Conservation (phyloP, 2,329 filamentous ascomycete species). For the Trichothecium roseum region DNA sequence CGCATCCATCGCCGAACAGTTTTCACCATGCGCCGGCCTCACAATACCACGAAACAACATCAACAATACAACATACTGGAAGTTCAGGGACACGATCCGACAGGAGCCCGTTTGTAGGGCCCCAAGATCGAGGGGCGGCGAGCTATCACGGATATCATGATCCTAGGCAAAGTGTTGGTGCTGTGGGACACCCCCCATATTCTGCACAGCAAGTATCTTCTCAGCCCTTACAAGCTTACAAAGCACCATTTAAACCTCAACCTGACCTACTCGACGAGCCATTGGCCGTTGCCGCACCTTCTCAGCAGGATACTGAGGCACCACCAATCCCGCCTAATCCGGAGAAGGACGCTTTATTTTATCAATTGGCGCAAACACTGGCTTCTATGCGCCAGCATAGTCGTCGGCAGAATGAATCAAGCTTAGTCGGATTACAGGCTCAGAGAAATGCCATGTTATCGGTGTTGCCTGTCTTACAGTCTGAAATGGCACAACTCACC, state of each 20-base stretch:
- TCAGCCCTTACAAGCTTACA: conserved; percentile 10
- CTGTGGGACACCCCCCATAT: background rate
- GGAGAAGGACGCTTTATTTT: conserved; percentile 80
- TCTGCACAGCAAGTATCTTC: conserved; percentile 3
- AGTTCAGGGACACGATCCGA: too few species aligned
- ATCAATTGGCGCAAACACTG: conserved; percentile 63
- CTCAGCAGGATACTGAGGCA: conserved; percentile 44
- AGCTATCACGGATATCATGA: too few species aligned
- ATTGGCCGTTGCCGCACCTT: conserved; percentile 38
- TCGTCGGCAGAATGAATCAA: conserved; percentile 61
- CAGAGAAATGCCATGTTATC: conserved; percentile 69
- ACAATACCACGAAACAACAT: background rate
- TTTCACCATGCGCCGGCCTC: background rate
- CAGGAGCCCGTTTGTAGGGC: too few species aligned
- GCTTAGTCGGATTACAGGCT: conserved; percentile 63
- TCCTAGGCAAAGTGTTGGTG: too few species aligned
- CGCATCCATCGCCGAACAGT: background rate
- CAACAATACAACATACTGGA: background rate
- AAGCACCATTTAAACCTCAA: conserved; percentile 16
- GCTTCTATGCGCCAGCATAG: conserved; percentile 58
- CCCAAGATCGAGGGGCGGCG: too few species aligned
- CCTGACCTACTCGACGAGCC: conserved; percentile 48
- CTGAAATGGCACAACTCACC: conserved; percentile 62
- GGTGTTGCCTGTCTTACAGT: conserved; percentile 59
- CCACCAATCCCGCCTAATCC: conserved; percentile 93